These are phyloP conservation scores for Yamadazyma tumulicola DNA, from an alignment of 805 yeast genomes.

Conservation along the genomic window DNA sequence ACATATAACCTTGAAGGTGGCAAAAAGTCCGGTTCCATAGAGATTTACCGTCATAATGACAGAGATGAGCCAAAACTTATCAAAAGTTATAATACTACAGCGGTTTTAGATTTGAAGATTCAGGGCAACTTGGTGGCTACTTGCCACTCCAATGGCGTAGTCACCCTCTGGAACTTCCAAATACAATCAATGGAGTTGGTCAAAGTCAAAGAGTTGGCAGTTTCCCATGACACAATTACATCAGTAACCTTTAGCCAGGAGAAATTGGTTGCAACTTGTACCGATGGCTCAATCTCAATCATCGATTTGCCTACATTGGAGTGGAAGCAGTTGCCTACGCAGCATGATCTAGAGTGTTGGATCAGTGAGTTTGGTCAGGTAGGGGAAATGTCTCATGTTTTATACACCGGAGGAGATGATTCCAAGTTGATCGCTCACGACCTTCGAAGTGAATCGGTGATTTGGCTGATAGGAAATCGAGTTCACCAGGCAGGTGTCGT, in stretches of 20 bases:
- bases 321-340: conserved; percentile 23
- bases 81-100: conserved; percentile 39
- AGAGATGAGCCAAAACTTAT: conserved; percentile 11
- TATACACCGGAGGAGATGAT: conserved; percentile 93
- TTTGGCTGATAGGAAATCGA: conserved; percentile 41
- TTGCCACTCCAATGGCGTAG: conserved; percentile 79
- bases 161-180: conserved; percentile 55
- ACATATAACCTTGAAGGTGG: conserved; percentile 73
- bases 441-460: conserved; percentile 34
- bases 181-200: not conserved
- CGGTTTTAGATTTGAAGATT: conserved; percentile 76
- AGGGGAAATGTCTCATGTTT: conserved; percentile 50
- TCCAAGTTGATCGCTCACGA: conserved; percentile 73
- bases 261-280: conserved; percentile 47
- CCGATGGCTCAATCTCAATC: conserved; percentile 59
- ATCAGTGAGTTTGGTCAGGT: conserved; percentile 66
- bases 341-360: conserved; percentile 86
- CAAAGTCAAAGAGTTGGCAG: not conserved
- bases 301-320: conserved; percentile 25
- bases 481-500: conserved; percentile 92
- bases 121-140: conserved; percentile 52
- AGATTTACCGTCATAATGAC: conserved; percentile 28
- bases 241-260: conserved; percentile 38
- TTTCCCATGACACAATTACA: conserved; percentile 41
- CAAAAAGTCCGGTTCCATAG: conserved; percentile 60